Conservation (phyloP, 2,329 filamentous ascomycete genomes). For the Hypoxylon sp. region DNA sequence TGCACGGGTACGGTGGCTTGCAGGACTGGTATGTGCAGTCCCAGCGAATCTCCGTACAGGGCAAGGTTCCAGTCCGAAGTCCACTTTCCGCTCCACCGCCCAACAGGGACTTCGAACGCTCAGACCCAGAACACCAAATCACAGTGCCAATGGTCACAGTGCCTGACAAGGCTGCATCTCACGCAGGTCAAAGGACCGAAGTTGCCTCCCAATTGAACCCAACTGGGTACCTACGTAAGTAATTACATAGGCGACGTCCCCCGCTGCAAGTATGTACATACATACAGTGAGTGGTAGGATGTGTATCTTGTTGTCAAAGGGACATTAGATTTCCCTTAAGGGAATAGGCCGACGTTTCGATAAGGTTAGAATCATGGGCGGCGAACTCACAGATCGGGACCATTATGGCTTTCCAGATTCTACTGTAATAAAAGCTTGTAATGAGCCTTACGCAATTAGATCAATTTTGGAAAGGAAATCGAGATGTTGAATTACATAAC, state of each 20-base stretch:
- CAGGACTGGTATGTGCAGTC: slow-evolving; percentile 45
- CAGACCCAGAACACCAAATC: slow-evolving; percentile 40
- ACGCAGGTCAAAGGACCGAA: slow-evolving; percentile 44
- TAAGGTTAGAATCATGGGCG: slow-evolving; percentile 16
- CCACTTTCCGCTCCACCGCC: slow-evolving; percentile 37
- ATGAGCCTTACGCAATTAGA: slow-evolving; percentile 15
- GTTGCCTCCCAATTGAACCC: slow-evolving; percentile 30
- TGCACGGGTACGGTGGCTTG: slow-evolving; percentile 44
- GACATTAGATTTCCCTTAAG: slow-evolving; percentile 11
- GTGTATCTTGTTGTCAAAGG: slow-evolving; percentile 38
- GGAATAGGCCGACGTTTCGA: slow-evolving; percentile 14
- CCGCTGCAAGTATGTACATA: slow-evolving; percentile 27
- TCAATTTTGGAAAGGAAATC: neutral
- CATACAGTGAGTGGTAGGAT: too few relatives aligned
- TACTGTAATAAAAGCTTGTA: slow-evolving; percentile 12
- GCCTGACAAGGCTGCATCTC: slow-evolving; percentile 41
- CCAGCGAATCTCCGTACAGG: slow-evolving; percentile 38
- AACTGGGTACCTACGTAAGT: slow-evolving; percentile 30
- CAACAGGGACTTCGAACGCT: slow-evolving; percentile 41
- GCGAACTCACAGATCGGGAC: slow-evolving; percentile 6
- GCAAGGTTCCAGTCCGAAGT: slow-evolving; percentile 39
- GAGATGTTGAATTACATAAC: slow-evolving; percentile 22
- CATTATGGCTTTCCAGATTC: slow-evolving; percentile 18
- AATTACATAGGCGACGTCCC: slow-evolving; percentile 32
- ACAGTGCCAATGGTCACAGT: slow-evolving; percentile 46